Conservation (phyloP, 2,329 filamentous ascomycete species). For the Gaeumannomyces tritici region DNA sequence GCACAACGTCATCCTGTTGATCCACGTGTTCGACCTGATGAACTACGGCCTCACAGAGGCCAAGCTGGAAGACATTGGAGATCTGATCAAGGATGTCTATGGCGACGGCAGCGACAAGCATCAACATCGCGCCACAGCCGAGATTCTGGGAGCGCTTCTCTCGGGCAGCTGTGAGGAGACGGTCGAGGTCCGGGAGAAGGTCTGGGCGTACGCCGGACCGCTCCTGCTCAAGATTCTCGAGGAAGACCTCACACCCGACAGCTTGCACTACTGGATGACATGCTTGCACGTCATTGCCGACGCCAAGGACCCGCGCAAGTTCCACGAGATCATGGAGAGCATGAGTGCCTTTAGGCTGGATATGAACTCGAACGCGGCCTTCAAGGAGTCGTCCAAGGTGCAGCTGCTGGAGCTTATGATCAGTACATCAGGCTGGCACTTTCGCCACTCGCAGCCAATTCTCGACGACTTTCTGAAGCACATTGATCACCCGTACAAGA, state of each 20-base stretch:
- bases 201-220: conserved; percentile 87
- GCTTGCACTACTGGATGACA: conserved; percentile 87
- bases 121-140: conserved; percentile 89
- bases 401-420: conserved; percentile 83
- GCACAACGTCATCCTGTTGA: conserved; percentile 75
- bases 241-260: conserved; percentile 91
- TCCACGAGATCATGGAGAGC: conserved; percentile 76
- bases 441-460: conserved; percentile 81
- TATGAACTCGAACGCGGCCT: conserved; percentile 90
- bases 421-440: conserved; percentile 89
- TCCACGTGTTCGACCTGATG: conserved; percentile 85
- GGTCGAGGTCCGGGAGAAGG: conserved; percentile 59
- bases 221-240: conserved; percentile 77
- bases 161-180: conserved; percentile 72
- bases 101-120: conserved; percentile 95
- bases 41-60: conserved; percentile 67
- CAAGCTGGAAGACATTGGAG: conserved; percentile 80
- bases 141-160: conserved; percentile 82
- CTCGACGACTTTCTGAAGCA: conserved; percentile 82
- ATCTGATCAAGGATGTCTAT: conserved; percentile 67
- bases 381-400: conserved; percentile 97
- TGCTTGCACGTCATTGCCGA: conserved; percentile 86
- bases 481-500: conserved; percentile 95
- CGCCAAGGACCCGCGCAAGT: conserved; percentile 79
- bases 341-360: conserved; percentile 81